Percentiles rank a stretch among this genome's conserved stretches.
Evolutionary conservation across 495 filamentous ascomycete species (phyloP).

Genomic region (Podospora pseudopauciseta): DNA sequence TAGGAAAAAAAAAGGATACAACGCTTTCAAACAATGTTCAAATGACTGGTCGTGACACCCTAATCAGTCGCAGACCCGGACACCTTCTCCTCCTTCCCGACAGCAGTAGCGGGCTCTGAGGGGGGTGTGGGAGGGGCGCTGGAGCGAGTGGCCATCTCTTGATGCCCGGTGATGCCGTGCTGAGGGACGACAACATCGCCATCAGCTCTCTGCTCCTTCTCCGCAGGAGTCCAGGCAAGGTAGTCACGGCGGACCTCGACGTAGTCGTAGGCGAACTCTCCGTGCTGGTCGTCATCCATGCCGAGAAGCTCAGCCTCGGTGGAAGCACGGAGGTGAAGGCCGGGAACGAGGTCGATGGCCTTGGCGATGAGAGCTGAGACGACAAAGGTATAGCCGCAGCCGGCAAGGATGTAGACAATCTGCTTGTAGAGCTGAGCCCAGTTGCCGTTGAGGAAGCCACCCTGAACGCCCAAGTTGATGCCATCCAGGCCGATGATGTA

Average conservation of each 20-base stretch:
- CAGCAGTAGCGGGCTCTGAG: slow-evolving; percentile 6
- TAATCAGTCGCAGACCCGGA: not conserved
- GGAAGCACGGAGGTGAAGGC: slow-evolving; percentile 84
- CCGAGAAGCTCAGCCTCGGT: slow-evolving; percentile 97
- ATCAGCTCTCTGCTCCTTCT: slow-evolving; percentile 63
- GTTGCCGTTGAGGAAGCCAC: slow-evolving; percentile 86
- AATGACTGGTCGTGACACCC: not conserved
- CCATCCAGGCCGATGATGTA: slow-evolving; percentile 93
- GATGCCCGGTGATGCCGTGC: slow-evolving; percentile 78
- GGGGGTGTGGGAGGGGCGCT: slow-evolving; percentile 19
- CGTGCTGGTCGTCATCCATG: slow-evolving; percentile 98
- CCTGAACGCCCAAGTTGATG: slow-evolving; percentile 73
- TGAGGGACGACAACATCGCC: slow-evolving; percentile 64
- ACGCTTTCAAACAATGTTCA: not conserved
- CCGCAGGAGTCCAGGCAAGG: slow-evolving; percentile 92
- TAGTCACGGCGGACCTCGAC: slow-evolving; percentile 97
- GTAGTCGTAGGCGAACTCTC: slow-evolving; percentile 99
- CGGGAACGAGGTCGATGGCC: slow-evolving; percentile 80
- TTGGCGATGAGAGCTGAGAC: slow-evolving; percentile 81
- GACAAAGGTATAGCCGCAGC: slow-evolving; percentile 72
- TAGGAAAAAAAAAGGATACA: not conserved
- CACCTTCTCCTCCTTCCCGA: slow-evolving; percentile 4
- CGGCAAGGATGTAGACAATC: slow-evolving; percentile 80
- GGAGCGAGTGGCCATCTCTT: slow-evolving; percentile 24
- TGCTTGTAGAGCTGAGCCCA: slow-evolving; percentile 89